These are phyloP conservation scores for Echria macrotheca DNA, from an alignment of 495 filamentous ascomycete species.

Conservation along the genomic window DNA sequence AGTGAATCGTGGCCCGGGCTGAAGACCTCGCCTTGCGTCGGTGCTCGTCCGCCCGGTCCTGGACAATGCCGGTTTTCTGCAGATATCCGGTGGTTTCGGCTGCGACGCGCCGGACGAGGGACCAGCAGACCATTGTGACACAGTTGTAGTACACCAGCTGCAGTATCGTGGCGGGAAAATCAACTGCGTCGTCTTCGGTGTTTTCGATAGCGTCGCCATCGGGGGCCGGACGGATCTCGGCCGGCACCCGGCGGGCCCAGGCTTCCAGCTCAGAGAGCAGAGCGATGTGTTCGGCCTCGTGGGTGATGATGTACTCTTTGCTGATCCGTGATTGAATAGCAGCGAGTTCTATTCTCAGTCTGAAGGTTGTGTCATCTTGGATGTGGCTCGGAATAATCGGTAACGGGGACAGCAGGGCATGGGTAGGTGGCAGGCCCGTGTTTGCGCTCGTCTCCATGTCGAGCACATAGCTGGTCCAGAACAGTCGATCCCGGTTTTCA, in stretches of 20 bases:
- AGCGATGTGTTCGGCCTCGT: background rate
- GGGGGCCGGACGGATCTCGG: background rate
- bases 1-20: background rate
- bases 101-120: background rate
- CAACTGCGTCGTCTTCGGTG: background rate
- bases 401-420: background rate
- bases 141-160: constrained; percentile 2
- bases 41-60: background rate
- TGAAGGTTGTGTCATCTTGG: background rate
- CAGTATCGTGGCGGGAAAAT: background rate
- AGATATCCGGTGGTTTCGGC: background rate
- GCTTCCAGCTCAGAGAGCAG: background rate
- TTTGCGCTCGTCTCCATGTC: constrained; percentile 1
- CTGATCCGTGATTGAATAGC: background rate
- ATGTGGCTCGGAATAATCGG: background rate
- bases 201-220: background rate
- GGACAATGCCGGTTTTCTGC: background rate
- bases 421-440: background rate
- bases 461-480: constrained; percentile 1
- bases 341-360: background rate
- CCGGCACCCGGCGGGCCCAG: background rate
- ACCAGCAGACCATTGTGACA: background rate
- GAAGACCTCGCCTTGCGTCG: background rate
- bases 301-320: background rate
- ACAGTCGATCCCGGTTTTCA: background rate